A percentile compares a stretch with the other conserved stretches of the same genome.
phyloP scores from a whole-genome alignment of 192 early-diverging fungal species.

The Coemansia sp. region DNA sequence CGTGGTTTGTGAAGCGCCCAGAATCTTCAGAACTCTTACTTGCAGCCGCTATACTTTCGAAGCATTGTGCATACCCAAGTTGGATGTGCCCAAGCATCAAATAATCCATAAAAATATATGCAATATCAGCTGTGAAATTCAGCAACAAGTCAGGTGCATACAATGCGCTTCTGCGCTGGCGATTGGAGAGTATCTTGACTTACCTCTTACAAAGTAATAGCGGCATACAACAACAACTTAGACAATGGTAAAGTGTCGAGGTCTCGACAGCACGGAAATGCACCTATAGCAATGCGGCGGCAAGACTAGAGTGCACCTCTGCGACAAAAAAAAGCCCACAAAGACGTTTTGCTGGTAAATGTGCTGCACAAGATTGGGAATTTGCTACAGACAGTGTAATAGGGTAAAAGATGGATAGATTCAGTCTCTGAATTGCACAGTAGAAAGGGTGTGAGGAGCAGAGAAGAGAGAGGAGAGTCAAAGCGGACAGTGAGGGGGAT shows the following conservation, averaged over 20 bases:
- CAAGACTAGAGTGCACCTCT: neutral
- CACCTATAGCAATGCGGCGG: neutral
- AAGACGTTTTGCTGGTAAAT: neutral
- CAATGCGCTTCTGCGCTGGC: neutral
- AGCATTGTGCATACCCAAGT: neutral
- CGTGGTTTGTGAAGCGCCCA: constrained; percentile 41
- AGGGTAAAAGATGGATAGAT: no score
- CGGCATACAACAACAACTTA: constrained; percentile 12
- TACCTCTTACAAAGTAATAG: constrained; percentile 22
- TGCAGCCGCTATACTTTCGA: constrained; percentile 18
- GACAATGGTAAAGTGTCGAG: neutral
- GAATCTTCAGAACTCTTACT: constrained; percentile 30
- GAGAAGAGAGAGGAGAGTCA: neutral
- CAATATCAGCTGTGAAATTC: neutral
- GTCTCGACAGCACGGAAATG: neutral
- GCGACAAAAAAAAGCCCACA: neutral
- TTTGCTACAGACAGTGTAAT: neutral
- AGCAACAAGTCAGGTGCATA: neutral
- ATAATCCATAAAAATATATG: neutral
- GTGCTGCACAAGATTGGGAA: neutral
- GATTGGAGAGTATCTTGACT: neutral
- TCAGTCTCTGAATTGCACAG: no score
- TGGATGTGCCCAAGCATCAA: neutral
- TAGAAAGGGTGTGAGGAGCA: neutral
- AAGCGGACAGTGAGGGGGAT: neutral